Percentiles rank a stretch among this genome's conserved stretches.
Evolutionary conservation across 345 rosid species (phyloP).

Genomic region (Gossypium longicalyx): DNA sequence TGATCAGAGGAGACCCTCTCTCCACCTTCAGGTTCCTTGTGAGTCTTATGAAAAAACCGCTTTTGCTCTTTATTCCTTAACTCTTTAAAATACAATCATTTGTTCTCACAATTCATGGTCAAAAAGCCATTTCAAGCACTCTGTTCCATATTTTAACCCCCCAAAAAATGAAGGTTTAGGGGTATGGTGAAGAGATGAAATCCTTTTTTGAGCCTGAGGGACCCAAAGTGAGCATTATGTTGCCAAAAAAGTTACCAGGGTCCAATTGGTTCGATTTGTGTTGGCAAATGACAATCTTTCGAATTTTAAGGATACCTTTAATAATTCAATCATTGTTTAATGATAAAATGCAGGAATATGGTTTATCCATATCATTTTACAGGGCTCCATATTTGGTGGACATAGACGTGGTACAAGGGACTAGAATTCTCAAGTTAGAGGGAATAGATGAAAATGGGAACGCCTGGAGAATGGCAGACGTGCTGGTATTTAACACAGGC

Average conservation of each 20-base stretch:
- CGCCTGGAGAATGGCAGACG: constrained; percentile 61
- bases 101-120: not conserved
- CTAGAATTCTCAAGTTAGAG: constrained; percentile 59
- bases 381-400: constrained; percentile 87
- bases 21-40: constrained; percentile 78
- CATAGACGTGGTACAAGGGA: constrained; percentile 65
- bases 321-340: not conserved
- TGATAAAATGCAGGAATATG: constrained; percentile 59
- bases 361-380: constrained; percentile 54
- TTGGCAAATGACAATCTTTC: not conserved
- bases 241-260: no score
- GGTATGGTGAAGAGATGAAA: not conserved
- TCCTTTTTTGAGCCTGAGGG: not conserved
- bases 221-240: constrained; percentile 1
- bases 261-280: no score
- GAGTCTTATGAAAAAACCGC: constrained; percentile 15
- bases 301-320: not conserved
- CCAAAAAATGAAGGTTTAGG: no score
- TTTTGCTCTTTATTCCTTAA: not conserved
- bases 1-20: constrained; percentile 63
- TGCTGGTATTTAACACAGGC: constrained; percentile 81
- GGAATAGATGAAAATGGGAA: constrained; percentile 70
- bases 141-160: no score
- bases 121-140: not conserved
- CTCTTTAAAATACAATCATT: no score